A percentile compares a stretch with the other conserved stretches of the same genome.
phyloP scores from a whole-genome alignment of 371 early-diverging fungal genomes.

The Lichtheimia ramosa region DNA sequence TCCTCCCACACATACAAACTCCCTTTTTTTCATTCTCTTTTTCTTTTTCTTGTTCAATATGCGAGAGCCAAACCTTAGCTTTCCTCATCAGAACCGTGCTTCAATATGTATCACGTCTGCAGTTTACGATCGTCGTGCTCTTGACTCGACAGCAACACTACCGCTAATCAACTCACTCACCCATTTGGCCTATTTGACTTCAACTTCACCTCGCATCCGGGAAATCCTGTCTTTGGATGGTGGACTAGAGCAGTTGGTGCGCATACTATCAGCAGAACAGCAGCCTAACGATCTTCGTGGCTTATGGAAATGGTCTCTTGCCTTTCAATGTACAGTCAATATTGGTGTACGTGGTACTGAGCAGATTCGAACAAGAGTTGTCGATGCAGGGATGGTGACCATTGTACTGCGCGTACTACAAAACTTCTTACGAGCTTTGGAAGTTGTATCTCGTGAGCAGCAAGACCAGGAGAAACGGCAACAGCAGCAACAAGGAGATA shows the following conservation, averaged over 20 bases:
- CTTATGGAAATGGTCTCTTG: slow-evolving; percentile 81
- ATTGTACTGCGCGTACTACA: slow-evolving; percentile 79
- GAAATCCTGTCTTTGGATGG: slow-evolving; percentile 85
- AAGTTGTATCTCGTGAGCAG: slow-evolving; percentile 16
- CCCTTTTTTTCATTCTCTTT: not conserved
- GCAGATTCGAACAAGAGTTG: slow-evolving; percentile 79
- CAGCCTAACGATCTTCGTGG: slow-evolving; percentile 59
- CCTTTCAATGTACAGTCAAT: slow-evolving; percentile 85
- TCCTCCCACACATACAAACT: not conserved
- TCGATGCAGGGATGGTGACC: slow-evolving; percentile 81
- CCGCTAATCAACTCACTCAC: slow-evolving; percentile 88
- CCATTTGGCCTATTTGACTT: slow-evolving; percentile 83
- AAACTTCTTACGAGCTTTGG: slow-evolving; percentile 60
- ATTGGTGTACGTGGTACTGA: slow-evolving; percentile 85
- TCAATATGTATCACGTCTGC: slow-evolving; percentile 74
- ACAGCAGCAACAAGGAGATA: not conserved
- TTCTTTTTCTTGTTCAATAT: slow-evolving; percentile 34
- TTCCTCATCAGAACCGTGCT: slow-evolving; percentile 75
- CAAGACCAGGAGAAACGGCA: slow-evolving; percentile 1
- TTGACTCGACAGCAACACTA: slow-evolving; percentile 85
- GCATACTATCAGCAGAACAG: slow-evolving; percentile 69
- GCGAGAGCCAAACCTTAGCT: slow-evolving; percentile 83
- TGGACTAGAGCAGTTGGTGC: slow-evolving; percentile 84
- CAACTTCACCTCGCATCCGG: slow-evolving; percentile 79
- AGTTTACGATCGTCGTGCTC: slow-evolving; percentile 53